Evolutionary conservation across 768 basidiomycete species (phyloP), one percentile per base, ranked within the genome.

Genomic region (Podaxis rugospora): DNA sequence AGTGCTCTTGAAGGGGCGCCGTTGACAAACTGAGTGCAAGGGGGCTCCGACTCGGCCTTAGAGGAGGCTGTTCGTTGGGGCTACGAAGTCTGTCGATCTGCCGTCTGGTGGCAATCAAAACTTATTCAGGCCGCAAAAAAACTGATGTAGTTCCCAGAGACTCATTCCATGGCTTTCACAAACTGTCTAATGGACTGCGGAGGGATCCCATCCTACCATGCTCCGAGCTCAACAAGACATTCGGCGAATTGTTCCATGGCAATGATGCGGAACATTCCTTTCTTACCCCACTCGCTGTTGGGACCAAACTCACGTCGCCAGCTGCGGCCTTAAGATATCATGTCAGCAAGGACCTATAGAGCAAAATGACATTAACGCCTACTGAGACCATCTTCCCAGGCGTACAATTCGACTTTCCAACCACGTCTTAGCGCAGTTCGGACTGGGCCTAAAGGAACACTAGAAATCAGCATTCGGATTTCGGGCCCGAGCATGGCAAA

Each of bases 391-490:
- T 88, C 86, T 68, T 91, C 89, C 89, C 94, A 98, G 0, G 92
- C 90, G 74, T 93, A 95, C 67, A 98, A 69, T 75, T 98, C 95
- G n/a, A 98, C 93, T 59, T 80, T 82, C 95, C 95, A 98, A 1
- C 95, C 95, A 51, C 88, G 84, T 73, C 86, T 88, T 66, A 98
- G 75, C 4, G 95, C 95, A 11, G 88, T 86, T 60, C 91, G 78
- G 11, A 95, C 92, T 47, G 90, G 90, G 0, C 94, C 77, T 74
- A 62, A 14, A 42, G n/a, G 0, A 42, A 42, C 0, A 42, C 3
- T 42, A 32, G 40, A 42, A 18, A 42, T 42, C 40, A 35, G 44
- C 13, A 5, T n/a, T 32, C 1, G 1, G 32, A 32, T 1, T 32
- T 32, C 32, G 32, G 28, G 32, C 32, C 1, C 32, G 32, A 32